Evolutionary conservation across 306 rosid species (phyloP).

Genomic region (Hippophae gyantsensis): DNA sequence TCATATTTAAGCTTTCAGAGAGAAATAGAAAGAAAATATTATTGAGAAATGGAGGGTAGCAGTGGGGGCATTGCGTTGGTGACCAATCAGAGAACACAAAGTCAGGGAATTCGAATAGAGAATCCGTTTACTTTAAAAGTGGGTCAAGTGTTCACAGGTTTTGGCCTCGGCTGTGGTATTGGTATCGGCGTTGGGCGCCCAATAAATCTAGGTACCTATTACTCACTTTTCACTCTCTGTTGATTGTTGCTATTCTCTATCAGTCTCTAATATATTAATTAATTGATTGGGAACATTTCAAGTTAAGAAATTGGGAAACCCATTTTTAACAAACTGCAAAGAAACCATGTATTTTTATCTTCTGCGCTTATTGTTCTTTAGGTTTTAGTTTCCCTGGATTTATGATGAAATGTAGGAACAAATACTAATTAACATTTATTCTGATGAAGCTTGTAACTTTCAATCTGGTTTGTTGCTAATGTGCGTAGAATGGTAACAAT

Average conservation of each 20-base stretch:
- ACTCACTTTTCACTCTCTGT: neutral
- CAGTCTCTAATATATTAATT: neutral
- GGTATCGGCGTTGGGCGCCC: slow-evolving; percentile 98
- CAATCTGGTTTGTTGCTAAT: too few relatives aligned
- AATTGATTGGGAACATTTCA: slow-evolving; percentile 22
- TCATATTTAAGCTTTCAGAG: slow-evolving; percentile 8
- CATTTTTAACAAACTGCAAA: slow-evolving; percentile 13
- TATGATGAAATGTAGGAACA: slow-evolving; percentile 6
- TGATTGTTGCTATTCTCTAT: neutral
- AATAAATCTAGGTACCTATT: slow-evolving; percentile 62
- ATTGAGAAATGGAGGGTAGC: slow-evolving; percentile 44
- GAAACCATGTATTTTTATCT: slow-evolving; percentile 24
- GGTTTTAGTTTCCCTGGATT: slow-evolving; percentile 1
- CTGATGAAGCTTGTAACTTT: too few relatives aligned
- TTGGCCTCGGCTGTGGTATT: slow-evolving; percentile 84
- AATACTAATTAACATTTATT: too few relatives aligned
- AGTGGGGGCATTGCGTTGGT: slow-evolving; percentile 15
- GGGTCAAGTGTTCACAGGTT: slow-evolving; percentile 94
- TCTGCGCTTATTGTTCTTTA: neutral
- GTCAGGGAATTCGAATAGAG: slow-evolving; percentile 40
- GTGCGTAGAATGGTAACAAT: too few relatives aligned
- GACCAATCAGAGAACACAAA: slow-evolving; percentile 19
- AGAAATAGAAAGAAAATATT: slow-evolving; percentile 10
- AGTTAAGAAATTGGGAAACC: slow-evolving; percentile 26
- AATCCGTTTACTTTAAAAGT: slow-evolving; percentile 90